A percentile compares a stretch with the other conserved stretches of the same genome.
phyloP scores from a whole-genome alignment of 352 stramenopile species.

The Phytophthora nicotianae region DNA sequence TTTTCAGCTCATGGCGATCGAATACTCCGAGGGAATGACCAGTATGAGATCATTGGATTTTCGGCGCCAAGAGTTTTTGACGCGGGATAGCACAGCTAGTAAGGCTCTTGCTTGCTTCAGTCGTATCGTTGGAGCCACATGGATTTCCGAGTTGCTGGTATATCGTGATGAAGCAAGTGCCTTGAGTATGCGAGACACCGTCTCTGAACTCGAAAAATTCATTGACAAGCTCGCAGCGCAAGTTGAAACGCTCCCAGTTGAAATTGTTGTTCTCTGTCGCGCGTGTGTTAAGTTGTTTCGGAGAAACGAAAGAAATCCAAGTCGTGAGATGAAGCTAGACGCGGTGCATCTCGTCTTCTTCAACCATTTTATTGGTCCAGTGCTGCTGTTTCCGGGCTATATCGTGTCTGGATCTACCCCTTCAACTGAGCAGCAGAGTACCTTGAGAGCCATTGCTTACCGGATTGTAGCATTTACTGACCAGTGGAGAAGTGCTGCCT shows the following conservation, averaged over 20 bases:
- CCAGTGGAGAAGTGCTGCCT: slow-evolving; percentile 6
- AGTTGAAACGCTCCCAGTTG: slow-evolving; percentile 39
- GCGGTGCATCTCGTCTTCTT: slow-evolving; percentile 78
- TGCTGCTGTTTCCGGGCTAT: slow-evolving; percentile 38
- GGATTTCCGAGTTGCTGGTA: slow-evolving; percentile 30
- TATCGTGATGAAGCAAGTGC: background rate
- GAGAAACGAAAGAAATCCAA: background rate
- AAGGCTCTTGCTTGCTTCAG: slow-evolving; percentile 42
- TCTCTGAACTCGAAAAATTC: slow-evolving; percentile 20
- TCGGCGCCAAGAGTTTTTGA: slow-evolving; percentile 32
- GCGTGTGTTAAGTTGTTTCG: slow-evolving; percentile 37
- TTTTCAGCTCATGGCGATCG: slow-evolving; percentile 45
- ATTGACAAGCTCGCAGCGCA: slow-evolving; percentile 36
- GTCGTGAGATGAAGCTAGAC: slow-evolving; percentile 13
- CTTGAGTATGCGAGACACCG: background rate
- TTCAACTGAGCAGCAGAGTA: slow-evolving; percentile 18
- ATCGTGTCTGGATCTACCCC: slow-evolving; percentile 9
- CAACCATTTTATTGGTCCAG: slow-evolving; percentile 68
- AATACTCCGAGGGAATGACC: slow-evolving; percentile 32
- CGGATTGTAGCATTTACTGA: slow-evolving; percentile 21
- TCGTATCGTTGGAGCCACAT: slow-evolving; percentile 35
- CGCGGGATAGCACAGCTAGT: slow-evolving; percentile 40
- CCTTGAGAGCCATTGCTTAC: slow-evolving; percentile 19
- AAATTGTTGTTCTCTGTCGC: slow-evolving; percentile 65
- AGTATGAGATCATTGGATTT: slow-evolving; percentile 7